Conservation (phyloP, 108 stramenopile genomes). For the Skeletonema grethae region DNA sequence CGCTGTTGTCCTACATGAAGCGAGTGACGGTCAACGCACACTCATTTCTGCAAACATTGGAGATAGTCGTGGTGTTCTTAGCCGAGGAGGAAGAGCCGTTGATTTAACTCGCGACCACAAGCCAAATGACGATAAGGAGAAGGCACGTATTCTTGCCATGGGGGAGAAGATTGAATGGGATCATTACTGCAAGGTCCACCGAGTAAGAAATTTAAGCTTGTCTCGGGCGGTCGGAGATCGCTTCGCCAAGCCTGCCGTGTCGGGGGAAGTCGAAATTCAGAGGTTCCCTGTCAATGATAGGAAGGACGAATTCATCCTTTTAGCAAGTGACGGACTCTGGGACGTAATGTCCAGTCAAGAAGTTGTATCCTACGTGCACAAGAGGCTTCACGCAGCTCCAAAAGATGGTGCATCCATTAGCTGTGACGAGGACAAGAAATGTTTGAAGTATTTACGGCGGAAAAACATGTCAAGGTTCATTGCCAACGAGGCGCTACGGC, state of each 20-base stretch:
- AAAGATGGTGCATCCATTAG: conserved; percentile 43
- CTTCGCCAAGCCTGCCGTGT: conserved; percentile 73
- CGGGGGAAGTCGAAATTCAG: conserved; percentile 71
- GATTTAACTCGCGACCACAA: conserved; percentile 76
- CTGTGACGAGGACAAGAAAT: conserved; percentile 36
- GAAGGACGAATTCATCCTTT: conserved; percentile 48
- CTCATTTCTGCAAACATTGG: conserved; percentile 95
- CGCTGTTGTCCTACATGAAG: conserved; percentile 80
- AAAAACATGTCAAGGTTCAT: conserved; percentile 69
- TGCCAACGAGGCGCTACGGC: conserved; percentile 76
- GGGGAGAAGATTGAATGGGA: conserved; percentile 69
- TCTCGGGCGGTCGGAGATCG: conserved; percentile 81
- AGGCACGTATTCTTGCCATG: conserved; percentile 56
- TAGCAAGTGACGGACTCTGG: conserved; percentile 97
- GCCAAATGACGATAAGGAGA: conserved; percentile 68
- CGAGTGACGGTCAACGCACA: conserved; percentile 65
- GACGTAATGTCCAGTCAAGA: conserved; percentile 97
- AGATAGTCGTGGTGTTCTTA: conserved; percentile 91
- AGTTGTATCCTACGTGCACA: conserved; percentile 84
- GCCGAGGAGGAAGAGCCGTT: conserved; percentile 72
- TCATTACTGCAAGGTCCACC: conserved; percentile 55
- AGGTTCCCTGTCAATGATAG: conserved; percentile 48
- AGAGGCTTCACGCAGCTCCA: conserved; percentile 47
- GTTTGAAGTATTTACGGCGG: conserved; percentile 40
- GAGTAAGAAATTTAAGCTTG: conserved; percentile 80